Evolutionary conservation across 2,329 filamentous ascomycete species (phyloP).

Genomic region (Colletotrichum euphorbiae): DNA sequence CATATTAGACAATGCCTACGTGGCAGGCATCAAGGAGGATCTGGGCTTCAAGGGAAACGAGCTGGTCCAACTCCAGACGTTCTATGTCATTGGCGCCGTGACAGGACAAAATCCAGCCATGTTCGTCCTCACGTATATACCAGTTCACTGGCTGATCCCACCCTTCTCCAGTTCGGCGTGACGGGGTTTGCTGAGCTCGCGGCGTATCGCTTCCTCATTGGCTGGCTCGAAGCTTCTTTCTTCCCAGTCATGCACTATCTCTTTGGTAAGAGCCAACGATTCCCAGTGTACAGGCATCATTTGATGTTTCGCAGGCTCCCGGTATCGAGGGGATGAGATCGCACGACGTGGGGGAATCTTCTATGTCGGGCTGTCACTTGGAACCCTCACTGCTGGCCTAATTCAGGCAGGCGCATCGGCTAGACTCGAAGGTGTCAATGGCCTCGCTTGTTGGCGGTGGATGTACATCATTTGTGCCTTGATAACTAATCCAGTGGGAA

Average conservation of each 20-base stretch:
- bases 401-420: conserved; percentile 59
- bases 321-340: conserved; percentile 59
- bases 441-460: conserved; percentile 59
- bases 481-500: conserved; percentile 55
- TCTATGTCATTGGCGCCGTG: conserved; percentile 43
- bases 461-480: conserved; percentile 59
- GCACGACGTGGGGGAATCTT: conserved; percentile 57
- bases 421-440: conserved; percentile 54
- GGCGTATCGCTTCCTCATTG: conserved; percentile 48
- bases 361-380: conserved; percentile 56
- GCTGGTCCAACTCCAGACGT: conserved; percentile 44
- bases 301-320: conserved; percentile 58
- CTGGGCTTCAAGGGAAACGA: conserved; percentile 45
- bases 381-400: conserved; percentile 57
- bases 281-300: too few species aligned
- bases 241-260: conserved; percentile 52
- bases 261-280: conserved; percentile 46
- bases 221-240: conserved; percentile 48
- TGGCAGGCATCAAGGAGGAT: conserved; percentile 45
- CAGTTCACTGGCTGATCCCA: conserved; percentile 48
- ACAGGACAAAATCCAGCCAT: conserved; percentile 47
- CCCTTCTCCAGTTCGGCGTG: conserved; percentile 53
- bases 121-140: conserved; percentile 46
- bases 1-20: conserved; percentile 50
- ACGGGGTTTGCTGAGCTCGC: conserved; percentile 43